phyloP scores from a whole-genome alignment of 176 grass and related monocot genomes.

The Secale cereale region DNA sequence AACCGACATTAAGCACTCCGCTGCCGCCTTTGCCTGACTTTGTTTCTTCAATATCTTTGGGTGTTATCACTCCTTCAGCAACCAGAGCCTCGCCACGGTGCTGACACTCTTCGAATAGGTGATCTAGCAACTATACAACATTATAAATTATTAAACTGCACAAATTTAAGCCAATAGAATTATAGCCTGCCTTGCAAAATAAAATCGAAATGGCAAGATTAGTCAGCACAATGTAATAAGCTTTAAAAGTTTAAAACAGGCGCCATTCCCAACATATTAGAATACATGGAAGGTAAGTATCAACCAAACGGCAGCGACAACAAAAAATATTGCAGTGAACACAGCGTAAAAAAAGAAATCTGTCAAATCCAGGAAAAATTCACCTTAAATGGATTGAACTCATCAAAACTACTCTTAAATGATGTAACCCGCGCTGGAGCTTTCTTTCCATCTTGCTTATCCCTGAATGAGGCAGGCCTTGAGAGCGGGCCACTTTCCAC shows the following conservation, averaged over 20 bases:
- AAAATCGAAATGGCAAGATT: not conserved
- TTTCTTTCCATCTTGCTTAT: constrained; percentile 52
- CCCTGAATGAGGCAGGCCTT: constrained; percentile 47
- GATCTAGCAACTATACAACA: constrained; percentile 76
- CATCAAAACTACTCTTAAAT: constrained; percentile 79
- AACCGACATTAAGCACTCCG: constrained; percentile 64
- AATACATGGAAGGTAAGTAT: not conserved
- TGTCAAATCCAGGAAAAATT: constrained; percentile 2
- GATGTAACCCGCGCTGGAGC: constrained; percentile 61
- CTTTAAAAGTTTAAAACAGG: not conserved
- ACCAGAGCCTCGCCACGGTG: constrained; percentile 62
- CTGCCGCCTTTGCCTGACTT: constrained; percentile 57
- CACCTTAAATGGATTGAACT: constrained; percentile 95
- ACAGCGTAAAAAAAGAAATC: not conserved
- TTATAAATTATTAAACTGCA: constrained; percentile 17
- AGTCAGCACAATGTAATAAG: not conserved
- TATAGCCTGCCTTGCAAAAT: not conserved
- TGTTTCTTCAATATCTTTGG: constrained; percentile 76
- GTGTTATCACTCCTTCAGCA: constrained; percentile 66
- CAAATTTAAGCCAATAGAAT: not conserved
- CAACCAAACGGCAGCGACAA: not conserved
- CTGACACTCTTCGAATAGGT: constrained; percentile 73
- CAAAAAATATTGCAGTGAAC: not conserved
- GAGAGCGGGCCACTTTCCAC: constrained; percentile 32
- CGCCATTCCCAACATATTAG: not conserved